Evolutionary conservation across 352 stramenopile species (phyloP), one percentile per base, ranked within the genome.

Genomic region (Phytophthora fragariaefolia): DNA sequence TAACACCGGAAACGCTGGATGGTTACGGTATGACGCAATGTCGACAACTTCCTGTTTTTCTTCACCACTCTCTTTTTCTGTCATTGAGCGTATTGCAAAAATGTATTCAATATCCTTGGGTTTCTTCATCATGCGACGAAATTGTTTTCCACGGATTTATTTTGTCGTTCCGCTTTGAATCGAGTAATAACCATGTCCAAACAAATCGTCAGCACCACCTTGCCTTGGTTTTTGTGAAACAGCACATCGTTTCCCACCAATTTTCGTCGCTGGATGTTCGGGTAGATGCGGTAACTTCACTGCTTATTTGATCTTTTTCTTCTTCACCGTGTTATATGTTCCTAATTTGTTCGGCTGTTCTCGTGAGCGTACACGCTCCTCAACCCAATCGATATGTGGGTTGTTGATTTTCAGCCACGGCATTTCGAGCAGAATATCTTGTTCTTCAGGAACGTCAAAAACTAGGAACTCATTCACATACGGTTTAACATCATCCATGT

Each of bases 331-430:
- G 30, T 2, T 38, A 13, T 38, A 8, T 13, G 15, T 8, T 17
- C 15, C 15, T 13, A 17, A 8, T 12, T 17, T 1, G 15, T n/a
- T 5, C 12, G 0, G 34, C 34, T 2, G 34, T 0, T 18, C 34
- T 18, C 34, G 34, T 18, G 34, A 15, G 12, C 7, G 9, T 15
- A 42, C 28, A 8, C 45, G 26, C 24, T 70, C 30, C 13, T 40
- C 12, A 6, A 58, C 28, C 53, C 62, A 70, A 22, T 70, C 53
- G 18, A 70, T 69, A 13, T 70, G 46, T 26, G 62, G 53, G 23
- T 64, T 59, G 2, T 20, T 15, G 1, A 53, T 23, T 22, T 40
- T 53, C 13, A 70, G 10, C 46, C 53, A 70, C 8, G 53, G 54
- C 38, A 64, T 69, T 1, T 53, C 62, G 0, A 69, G 42, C 15